A percentile compares a stretch with the other conserved stretches of the same genome.
Conservation (phyloP, 768 basidiomycete genomes). For the Peribolospora kevripleyi region DNA sequence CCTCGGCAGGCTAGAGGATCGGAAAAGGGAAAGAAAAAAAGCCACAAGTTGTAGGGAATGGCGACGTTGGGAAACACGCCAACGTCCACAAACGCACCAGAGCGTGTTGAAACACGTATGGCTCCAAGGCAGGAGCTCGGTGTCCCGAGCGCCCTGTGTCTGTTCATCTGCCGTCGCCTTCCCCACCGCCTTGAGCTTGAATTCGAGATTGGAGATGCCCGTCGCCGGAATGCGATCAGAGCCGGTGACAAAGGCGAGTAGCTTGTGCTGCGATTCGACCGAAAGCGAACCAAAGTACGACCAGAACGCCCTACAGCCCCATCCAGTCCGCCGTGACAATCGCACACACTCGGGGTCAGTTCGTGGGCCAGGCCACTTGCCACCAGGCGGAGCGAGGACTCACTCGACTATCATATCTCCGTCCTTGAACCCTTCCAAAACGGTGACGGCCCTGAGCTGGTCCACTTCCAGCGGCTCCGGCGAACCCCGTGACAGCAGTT, state of each 20-base stretch:
- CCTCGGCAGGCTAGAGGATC: too few relatives aligned
- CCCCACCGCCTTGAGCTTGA: conserved; percentile 5
- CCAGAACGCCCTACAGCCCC: background rate
- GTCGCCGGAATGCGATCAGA: conserved; percentile 13
- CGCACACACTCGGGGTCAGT: too few relatives aligned
- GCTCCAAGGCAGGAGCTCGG: background rate
- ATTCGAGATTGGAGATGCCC: conserved; percentile 2
- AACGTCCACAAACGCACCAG: too few relatives aligned
- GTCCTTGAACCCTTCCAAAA: conserved; percentile 8
- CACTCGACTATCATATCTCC: conserved; percentile 7
- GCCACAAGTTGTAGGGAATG: too few relatives aligned
- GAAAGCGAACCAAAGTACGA: conserved; percentile 7
- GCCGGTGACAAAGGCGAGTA: conserved; percentile 13
- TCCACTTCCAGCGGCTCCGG: conserved; percentile 11
- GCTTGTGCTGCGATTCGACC: conserved; percentile 3
- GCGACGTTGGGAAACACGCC: too few relatives aligned
- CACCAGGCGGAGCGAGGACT: background rate
- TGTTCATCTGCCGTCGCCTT: background rate
- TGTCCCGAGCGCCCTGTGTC: background rate
- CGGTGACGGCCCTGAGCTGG: conserved; percentile 7
- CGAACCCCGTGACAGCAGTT: conserved; percentile 12
- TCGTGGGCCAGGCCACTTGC: background rate
- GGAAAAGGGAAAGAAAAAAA: too few relatives aligned
- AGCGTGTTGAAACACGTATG: conserved; percentile 14
- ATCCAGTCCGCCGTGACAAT: background rate